Evolutionary conservation across 1,284 basidiomycete genomes (phyloP).

Genomic region (Cutaneotrichosporon sp.): DNA sequence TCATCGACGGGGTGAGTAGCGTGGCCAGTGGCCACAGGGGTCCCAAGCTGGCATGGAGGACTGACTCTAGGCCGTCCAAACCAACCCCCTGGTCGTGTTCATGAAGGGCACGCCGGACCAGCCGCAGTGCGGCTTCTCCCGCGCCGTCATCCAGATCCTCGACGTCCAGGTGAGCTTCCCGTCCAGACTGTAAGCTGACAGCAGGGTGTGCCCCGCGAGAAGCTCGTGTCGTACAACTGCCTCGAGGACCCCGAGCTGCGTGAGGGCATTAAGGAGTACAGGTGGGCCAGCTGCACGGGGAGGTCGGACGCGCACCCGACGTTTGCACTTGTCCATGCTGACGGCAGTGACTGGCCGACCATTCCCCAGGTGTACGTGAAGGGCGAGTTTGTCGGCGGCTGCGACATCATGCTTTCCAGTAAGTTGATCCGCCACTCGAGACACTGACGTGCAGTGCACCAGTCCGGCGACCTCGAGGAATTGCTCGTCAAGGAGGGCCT

Average conservation of each 20-base stretch:
- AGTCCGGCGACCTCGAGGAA: slow-evolving; percentile 85
- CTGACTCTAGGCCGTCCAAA: slow-evolving; percentile 56
- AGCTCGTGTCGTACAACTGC: slow-evolving; percentile 83
- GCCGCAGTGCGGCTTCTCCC: slow-evolving; percentile 81
- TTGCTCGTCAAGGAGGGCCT: slow-evolving; percentile 70
- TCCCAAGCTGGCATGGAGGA: neutral
- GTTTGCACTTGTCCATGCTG: too few species aligned
- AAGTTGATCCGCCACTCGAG: too few species aligned
- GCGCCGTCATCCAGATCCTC: slow-evolving; percentile 86
- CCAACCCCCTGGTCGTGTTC: slow-evolving; percentile 78
- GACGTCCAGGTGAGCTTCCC: slow-evolving; percentile 62
- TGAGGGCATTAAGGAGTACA: slow-evolving; percentile 86
- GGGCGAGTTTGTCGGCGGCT: slow-evolving; percentile 94
- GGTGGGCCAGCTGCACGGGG: slow-evolving; percentile 56
- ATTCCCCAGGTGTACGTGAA: slow-evolving; percentile 93
- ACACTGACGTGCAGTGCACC: slow-evolving; percentile 72
- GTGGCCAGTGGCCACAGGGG: neutral
- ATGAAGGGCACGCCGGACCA: slow-evolving; percentile 81
- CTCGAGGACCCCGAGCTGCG: slow-evolving; percentile 71
- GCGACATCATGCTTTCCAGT: slow-evolving; percentile 91
- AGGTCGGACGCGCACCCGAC: neutral
- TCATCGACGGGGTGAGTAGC: slow-evolving; percentile 51
- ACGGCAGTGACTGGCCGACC: slow-evolving; percentile 89
- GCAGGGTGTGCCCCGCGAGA: slow-evolving; percentile 72
- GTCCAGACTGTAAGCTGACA: slow-evolving; percentile 43